Conservation (phyloP, 345 rosid species). For the Euphorbia pulcherrima region DNA sequence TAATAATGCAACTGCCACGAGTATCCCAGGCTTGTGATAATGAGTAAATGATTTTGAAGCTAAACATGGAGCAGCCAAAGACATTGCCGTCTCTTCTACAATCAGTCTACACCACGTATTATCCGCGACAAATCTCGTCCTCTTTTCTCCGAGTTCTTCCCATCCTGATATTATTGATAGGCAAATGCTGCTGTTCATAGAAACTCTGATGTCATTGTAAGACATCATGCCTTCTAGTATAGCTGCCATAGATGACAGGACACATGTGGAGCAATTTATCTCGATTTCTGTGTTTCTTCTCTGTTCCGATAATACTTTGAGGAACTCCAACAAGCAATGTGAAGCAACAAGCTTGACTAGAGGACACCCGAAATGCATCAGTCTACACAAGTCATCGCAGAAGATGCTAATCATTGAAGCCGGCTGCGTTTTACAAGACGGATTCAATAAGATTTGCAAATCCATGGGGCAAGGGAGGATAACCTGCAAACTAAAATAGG, state of each 20-base stretch:
- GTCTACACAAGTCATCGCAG: conserved; percentile 67
- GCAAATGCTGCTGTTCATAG: conserved; percentile 69
- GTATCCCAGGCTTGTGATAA: conserved; percentile 62
- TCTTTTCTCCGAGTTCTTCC: conserved; percentile 42
- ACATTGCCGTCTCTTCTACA: conserved; percentile 74
- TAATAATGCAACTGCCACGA: conserved; percentile 54
- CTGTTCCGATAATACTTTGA: conserved; percentile 52
- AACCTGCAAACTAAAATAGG: conserved; percentile 43
- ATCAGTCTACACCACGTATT: conserved; percentile 67
- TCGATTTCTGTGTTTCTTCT: conserved; percentile 30
- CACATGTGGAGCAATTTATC: conserved; percentile 35
- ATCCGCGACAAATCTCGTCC: conserved; percentile 27
- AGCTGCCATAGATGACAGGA: conserved; percentile 51
- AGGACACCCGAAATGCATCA: conserved; percentile 75
- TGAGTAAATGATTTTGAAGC: conserved; percentile 49
- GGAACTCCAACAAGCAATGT: conserved; percentile 61
- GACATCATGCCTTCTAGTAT: conserved; percentile 67
- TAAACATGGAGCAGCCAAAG: conserved; percentile 59
- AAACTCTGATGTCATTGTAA: conserved; percentile 60
- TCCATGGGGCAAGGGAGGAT: conserved; percentile 49
- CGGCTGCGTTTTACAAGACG: conserved; percentile 34
- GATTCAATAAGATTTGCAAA: conserved; percentile 48
- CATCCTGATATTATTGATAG: conserved; percentile 54
- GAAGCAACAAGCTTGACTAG: conserved; percentile 71
- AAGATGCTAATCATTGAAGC: conserved; percentile 43